Conservation (phyloP, 768 basidiomycete genomes). For the Macrolepiota dolichaula region DNA sequence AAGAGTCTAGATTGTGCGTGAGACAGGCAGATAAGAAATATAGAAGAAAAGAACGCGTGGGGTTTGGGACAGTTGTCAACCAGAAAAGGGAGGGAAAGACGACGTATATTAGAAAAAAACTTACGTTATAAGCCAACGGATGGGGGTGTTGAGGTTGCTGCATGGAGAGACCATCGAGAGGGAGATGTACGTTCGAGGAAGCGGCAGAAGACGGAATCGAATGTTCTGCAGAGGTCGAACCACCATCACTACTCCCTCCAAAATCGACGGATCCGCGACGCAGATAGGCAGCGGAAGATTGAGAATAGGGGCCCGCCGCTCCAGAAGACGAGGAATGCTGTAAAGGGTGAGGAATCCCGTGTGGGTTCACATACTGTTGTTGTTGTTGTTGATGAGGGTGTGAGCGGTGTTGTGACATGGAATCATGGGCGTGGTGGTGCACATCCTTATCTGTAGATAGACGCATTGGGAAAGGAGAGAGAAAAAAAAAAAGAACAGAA, state of each 20-base stretch:
- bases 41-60: not conserved
- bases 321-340: conserved; percentile 8
- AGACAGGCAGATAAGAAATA: not conserved
- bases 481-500: conserved; percentile 15
- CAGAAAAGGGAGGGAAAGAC: conserved; percentile 11
- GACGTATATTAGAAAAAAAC: not conserved
- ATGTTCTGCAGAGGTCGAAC: conserved; percentile 28
- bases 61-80: not conserved
- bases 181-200: conserved; percentile 51
- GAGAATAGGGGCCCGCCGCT: conserved; percentile 3
- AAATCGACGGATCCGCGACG: conserved; percentile 32
- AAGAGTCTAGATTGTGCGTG: not conserved
- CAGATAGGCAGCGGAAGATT: conserved; percentile 14
- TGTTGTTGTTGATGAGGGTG: conserved; percentile 8
- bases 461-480: conserved; percentile 3
- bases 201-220: conserved; percentile 52
- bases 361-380: conserved; percentile 4
- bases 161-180: conserved; percentile 21
- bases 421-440: conserved; percentile 8
- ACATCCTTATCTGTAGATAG: conserved; percentile 14
- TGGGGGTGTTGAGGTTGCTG: not conserved
- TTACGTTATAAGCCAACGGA: conserved; percentile 8
- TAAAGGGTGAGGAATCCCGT: conserved; percentile 4
- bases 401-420: conserved; percentile 15
- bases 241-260: conserved; percentile 41